Conservation (phyloP, 2,329 filamentous ascomycete species). For the Verticillium tricorpus region DNA sequence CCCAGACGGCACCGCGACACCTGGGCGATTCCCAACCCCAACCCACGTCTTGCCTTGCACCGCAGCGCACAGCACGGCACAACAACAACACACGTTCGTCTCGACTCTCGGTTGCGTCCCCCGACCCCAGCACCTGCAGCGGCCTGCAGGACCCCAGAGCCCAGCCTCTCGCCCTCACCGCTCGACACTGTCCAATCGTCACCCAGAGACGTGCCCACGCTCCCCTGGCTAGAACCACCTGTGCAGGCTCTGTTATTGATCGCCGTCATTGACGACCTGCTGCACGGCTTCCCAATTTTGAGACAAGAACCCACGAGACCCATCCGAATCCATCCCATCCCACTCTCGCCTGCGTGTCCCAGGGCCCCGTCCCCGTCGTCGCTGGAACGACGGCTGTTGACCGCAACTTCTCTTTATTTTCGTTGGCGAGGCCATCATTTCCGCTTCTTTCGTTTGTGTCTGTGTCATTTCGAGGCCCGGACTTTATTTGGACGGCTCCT, state of each 20-base stretch:
- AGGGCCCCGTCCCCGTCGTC: neutral
- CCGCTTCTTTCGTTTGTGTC: neutral
- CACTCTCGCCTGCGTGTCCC: neutral
- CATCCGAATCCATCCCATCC: neutral
- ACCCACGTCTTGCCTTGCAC: neutral
- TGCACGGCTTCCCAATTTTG: neutral
- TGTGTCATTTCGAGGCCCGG: neutral
- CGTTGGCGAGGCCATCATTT: neutral
- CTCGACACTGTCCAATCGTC: conserved; percentile 1
- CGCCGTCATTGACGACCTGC: neutral
- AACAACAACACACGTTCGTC: neutral
- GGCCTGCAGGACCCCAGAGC: neutral
- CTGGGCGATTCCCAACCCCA: neutral
- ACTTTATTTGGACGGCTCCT: neutral
- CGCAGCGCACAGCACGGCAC: neutral
- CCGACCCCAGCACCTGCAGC: neutral
- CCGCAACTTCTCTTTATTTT: neutral
- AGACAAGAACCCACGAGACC: neutral
- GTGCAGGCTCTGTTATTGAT: neutral
- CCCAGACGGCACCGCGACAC: neutral
- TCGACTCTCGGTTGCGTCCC: neutral
- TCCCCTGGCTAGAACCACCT: conserved; percentile 1
- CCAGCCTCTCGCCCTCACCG: conserved; percentile 2
- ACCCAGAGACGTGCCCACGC: neutral
- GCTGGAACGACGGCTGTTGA: neutral